Evolutionary conservation across 768 basidiomycete species (phyloP), one percentile per base, ranked within the genome.

Genomic region (Lenzites betulinus): DNA sequence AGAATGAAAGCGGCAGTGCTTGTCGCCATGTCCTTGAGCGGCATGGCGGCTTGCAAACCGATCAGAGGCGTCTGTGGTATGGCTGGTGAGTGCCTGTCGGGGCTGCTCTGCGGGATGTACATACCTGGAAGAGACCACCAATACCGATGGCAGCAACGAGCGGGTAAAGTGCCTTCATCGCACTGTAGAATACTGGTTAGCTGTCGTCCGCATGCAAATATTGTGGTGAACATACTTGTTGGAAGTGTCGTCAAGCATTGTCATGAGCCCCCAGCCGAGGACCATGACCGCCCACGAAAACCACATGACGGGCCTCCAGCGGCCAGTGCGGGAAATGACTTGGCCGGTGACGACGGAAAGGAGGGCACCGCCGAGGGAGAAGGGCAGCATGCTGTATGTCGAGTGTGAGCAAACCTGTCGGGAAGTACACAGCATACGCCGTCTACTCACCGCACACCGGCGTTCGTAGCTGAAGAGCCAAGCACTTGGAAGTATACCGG

Each of bases 1-100:
- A 94, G 87, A 22, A 83, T 82, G 67, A 88, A 89, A 0, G 85
- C 84, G 1, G 82, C 77, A 0, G 92, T 92, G 54, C 84, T 85
- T 1, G 92, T 92, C 2, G 92, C 90, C 90, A 93, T 92, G 64
- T 93, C 90, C 66, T 85, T 87, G 16, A 91, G 67, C 0, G 93
- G 93, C 92, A 95, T 95, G 0, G 92, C 87, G 1, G 91, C 90
- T 74, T 94, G 92, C 15, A 94, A 73, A 15, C 80, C 89, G 51
- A 92, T 84, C 7, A 92, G 73, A 0, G 90, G 90, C 5, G 78
- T 78, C 84, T 87, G 35, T 33, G 4, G 30, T 33, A 33, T 4
- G 11, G 4, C 6, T 33, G 30, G 30, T 33, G 6, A 33, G 30
- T 4, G 6, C 30, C 4, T 5, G 4, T 33, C 11, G 30, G 6